These are phyloP conservation scores for Podosphaera leucotricha DNA, from an alignment of 2,329 filamentous ascomycete genomes.

Conservation along the genomic window DNA sequence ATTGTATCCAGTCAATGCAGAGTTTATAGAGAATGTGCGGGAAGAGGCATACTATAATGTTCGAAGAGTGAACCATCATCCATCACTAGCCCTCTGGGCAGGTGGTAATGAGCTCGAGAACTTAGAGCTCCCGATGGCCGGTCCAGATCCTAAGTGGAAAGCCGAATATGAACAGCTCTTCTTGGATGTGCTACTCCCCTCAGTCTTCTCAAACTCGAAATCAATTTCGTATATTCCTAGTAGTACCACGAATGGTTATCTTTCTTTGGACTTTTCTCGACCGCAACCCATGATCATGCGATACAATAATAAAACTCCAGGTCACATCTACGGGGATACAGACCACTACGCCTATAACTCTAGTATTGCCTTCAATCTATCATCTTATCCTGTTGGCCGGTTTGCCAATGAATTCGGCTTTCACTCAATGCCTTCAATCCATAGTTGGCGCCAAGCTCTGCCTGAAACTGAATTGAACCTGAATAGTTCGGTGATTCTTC, in stretches of 20 bases:
- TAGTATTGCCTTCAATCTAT: conserved; percentile 27
- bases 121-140: conserved; percentile 21
- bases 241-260: conserved; percentile 35
- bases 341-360: conserved; percentile 36
- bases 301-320: conserved; percentile 28
- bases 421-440: conserved; percentile 35
- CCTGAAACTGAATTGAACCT: conserved; percentile 27
- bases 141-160: conserved; percentile 3
- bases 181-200: conserved; percentile 27
- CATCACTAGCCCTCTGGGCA: conserved; percentile 28
- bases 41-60: conserved; percentile 35
- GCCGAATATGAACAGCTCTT: conserved; percentile 33
- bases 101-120: conserved; percentile 37
- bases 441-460: conserved; percentile 31
- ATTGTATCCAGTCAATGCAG: conserved; percentile 29
- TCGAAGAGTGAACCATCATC: conserved; percentile 35
- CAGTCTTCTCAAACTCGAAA: conserved; percentile 31
- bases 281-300: conserved; percentile 29
- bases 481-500: conserved; percentile 29
- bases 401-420: conserved; percentile 42
- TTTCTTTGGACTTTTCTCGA: conserved; percentile 27
- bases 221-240: conserved; percentile 37
- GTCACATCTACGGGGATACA: conserved; percentile 33
- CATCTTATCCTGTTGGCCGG: conserved; percentile 30
- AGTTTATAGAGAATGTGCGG: conserved; percentile 30